phyloP scores from a whole-genome alignment of 2,329 filamentous ascomycete genomes.

The Pseudocercospora eumusae region DNA sequence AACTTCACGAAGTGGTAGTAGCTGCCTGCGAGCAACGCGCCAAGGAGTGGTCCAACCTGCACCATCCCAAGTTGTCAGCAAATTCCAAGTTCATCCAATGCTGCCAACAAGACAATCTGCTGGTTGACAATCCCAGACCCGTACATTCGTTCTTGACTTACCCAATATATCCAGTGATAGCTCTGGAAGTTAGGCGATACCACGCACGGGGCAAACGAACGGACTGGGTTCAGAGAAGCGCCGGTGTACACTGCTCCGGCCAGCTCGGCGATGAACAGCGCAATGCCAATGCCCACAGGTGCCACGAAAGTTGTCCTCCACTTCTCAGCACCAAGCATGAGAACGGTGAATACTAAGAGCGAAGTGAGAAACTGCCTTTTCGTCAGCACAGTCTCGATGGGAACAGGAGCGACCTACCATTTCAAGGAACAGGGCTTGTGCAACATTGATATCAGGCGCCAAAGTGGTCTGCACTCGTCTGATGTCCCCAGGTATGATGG shows the following conservation, averaged over 20 bases:
- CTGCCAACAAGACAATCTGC: too few relatives aligned
- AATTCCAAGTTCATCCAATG: not conserved
- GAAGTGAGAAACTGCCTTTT: constrained; percentile 35
- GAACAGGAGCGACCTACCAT: constrained; percentile 28
- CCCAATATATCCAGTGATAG: constrained; percentile 38
- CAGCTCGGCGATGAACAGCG: constrained; percentile 29
- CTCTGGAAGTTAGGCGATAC: constrained; percentile 32
- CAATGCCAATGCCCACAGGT: constrained; percentile 31
- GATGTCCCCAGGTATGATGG: constrained; percentile 37
- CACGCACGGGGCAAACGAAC: constrained; percentile 38
- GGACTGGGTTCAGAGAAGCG: constrained; percentile 39
- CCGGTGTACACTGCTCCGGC: constrained; percentile 37
- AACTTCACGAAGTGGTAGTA: constrained; percentile 38
- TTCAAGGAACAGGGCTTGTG: constrained; percentile 40
- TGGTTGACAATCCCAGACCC: too few relatives aligned
- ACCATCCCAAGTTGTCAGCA: constrained; percentile 13
- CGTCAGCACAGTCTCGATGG: not conserved
- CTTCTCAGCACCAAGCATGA: constrained; percentile 42
- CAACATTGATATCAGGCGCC: constrained; percentile 30
- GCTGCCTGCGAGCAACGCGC: constrained; percentile 33
- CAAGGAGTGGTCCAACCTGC: constrained; percentile 35
- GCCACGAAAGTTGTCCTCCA: constrained; percentile 36
- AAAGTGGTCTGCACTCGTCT: constrained; percentile 35
- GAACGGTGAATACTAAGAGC: constrained; percentile 36
- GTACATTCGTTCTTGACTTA: constrained; percentile 8